A percentile compares a stretch with the other conserved stretches of the same genome.
These are phyloP conservation scores for Seiridium cupressi DNA, from an alignment of 2,329 filamentous ascomycete species.

Conservation along the genomic window DNA sequence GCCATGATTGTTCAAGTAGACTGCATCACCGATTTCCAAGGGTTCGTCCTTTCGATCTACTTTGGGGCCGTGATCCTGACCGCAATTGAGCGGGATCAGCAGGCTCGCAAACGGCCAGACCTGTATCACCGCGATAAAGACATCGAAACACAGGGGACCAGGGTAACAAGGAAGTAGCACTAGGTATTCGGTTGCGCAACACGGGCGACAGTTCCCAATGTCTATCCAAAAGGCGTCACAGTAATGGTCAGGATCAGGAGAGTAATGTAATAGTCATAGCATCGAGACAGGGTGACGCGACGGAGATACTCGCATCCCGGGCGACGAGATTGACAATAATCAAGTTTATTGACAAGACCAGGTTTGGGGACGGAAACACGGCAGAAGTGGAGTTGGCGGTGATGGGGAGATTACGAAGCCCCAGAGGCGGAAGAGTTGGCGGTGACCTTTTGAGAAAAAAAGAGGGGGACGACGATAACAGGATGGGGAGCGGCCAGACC, in stretches of 20 bases:
- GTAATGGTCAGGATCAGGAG: not conserved
- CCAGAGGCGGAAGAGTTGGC: conserved; percentile 4
- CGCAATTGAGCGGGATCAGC: not conserved
- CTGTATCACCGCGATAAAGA: conserved; percentile 8
- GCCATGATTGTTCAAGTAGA: conserved; percentile 27
- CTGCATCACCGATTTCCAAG: not conserved
- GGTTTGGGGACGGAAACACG: conserved; percentile 1
- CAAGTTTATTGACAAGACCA: conserved; percentile 2
- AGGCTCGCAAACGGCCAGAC: conserved; percentile 4
- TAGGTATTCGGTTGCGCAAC: not conserved
- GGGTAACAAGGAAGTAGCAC: not conserved
- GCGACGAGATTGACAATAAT: conserved; percentile 1
- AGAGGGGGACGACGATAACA: conserved; percentile 1
- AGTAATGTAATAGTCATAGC: not conserved
- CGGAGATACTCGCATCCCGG: not conserved
- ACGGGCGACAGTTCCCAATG: not conserved
- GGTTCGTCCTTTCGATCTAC: not conserved
- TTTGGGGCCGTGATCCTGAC: not conserved
- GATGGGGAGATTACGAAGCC: conserved; percentile 5
- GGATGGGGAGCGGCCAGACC: not conserved
- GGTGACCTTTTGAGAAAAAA: not conserved
- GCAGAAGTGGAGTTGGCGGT: conserved; percentile 5
- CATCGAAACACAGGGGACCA: conserved; percentile 4
- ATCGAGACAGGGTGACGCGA: not conserved
- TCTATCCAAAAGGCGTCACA: not conserved